A percentile compares a stretch with the other conserved stretches of the same genome.
These are phyloP conservation scores for Fusarium torulosum DNA, from an alignment of 2,329 filamentous ascomycete genomes.

Conservation along the genomic window DNA sequence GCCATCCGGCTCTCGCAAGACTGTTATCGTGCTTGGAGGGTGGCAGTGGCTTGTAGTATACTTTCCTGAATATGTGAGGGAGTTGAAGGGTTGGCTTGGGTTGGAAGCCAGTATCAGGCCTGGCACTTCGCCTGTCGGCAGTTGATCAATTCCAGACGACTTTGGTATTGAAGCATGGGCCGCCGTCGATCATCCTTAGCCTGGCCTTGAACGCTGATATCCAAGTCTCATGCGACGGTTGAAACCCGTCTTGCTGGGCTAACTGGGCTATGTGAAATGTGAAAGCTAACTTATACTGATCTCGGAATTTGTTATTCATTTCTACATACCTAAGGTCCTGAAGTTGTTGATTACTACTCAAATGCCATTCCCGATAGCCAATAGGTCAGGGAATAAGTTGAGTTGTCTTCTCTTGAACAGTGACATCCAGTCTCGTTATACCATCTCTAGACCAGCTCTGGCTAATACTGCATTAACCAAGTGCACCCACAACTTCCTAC, in stretches of 20 bases:
- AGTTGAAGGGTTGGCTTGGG: not conserved
- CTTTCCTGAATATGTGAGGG: not conserved
- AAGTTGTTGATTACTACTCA: constrained; percentile 16
- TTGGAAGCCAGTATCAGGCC: constrained; percentile 11
- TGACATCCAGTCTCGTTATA: no score
- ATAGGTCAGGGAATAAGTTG: not conserved
- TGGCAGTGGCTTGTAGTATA: constrained; percentile 3
- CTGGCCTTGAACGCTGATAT: not conserved
- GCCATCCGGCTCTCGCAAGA: not conserved
- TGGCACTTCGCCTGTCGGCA: constrained; percentile 17
- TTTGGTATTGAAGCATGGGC: not conserved
- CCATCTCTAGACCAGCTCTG: no score
- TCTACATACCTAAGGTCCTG: not conserved
- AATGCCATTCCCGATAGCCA: constrained; percentile 1
- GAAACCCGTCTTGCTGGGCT: not conserved
- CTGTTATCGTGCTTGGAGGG: not conserved
- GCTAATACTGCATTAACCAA: not conserved
- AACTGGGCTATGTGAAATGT: not conserved
- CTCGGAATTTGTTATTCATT: not conserved
- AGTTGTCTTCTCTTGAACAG: no score
- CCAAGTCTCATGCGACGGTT: not conserved
- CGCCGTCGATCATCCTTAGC: not conserved
- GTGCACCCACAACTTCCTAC: not conserved
- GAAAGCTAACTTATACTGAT: constrained; percentile 7
- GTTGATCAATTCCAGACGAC: constrained; percentile 3